Evolutionary conservation across 2,329 filamentous ascomycete species (phyloP).

Genomic region (Calonectria pteridis): DNA sequence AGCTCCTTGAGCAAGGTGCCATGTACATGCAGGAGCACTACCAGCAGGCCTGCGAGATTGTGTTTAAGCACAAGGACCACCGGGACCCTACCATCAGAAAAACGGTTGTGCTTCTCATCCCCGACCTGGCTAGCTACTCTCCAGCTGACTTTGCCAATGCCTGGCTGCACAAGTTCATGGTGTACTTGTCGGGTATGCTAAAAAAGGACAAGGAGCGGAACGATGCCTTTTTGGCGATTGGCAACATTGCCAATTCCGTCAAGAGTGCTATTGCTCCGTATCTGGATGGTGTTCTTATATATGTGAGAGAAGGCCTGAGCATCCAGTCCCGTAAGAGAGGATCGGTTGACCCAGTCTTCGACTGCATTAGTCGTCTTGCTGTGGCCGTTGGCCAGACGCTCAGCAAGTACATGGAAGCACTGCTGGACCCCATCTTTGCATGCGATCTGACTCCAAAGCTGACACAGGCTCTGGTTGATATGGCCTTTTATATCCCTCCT

Average conservation of each 20-base stretch:
- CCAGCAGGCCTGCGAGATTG: conserved; percentile 90
- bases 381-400: conserved; percentile 95
- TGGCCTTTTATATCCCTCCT: conserved; percentile 98
- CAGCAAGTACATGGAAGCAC: conserved; percentile 97
- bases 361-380: conserved; percentile 96
- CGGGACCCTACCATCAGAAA: conserved; percentile 88
- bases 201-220: conserved; percentile 96
- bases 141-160: conserved; percentile 89
- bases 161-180: conserved; percentile 96
- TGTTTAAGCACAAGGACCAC: conserved; percentile 93
- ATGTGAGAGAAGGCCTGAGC: conserved; percentile 91
- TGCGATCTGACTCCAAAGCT: conserved; percentile 94
- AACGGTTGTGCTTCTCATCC: conserved; percentile 91
- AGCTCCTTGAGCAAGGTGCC: conserved; percentile 91
- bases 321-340: conserved; percentile 78
- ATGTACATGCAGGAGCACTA: conserved; percentile 99
- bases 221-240: conserved; percentile 94
- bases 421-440: conserved; percentile 96
- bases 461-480: conserved; percentile 95
- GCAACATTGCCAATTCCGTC: conserved; percentile 95
- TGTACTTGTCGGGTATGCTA: conserved; percentile 91
- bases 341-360: conserved; percentile 85
- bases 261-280: conserved; percentile 96
- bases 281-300: conserved; percentile 91
- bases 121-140: conserved; percentile 91